phyloP scores from a whole-genome alignment of 805 yeast species.

The Candida namnaoensis region DNA sequence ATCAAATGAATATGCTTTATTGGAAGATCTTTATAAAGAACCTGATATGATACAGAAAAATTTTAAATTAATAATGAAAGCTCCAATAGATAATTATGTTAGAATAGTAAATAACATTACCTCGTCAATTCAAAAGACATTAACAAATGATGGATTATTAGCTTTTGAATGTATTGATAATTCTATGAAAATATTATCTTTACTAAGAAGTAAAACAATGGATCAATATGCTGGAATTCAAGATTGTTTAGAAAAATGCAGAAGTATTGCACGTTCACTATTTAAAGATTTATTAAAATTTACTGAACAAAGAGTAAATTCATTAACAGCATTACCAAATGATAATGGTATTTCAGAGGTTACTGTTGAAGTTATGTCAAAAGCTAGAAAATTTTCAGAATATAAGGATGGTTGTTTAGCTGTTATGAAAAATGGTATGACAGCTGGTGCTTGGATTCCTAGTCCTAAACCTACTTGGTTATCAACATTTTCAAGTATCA shows the following conservation, averaged over 20 bases:
- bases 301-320: slow-evolving; percentile 42
- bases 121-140: slow-evolving; percentile 28
- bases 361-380: slow-evolving; percentile 64
- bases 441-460: slow-evolving; percentile 65
- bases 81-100: slow-evolving; percentile 28
- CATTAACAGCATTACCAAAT: slow-evolving; percentile 41
- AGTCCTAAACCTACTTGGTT: slow-evolving; percentile 48
- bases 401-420: slow-evolving; percentile 42
- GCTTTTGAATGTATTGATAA: slow-evolving; percentile 53
- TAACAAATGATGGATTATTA: slow-evolving; percentile 40
- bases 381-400: slow-evolving; percentile 56
- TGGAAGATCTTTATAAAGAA: slow-evolving; percentile 31
- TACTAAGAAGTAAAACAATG: slow-evolving; percentile 19
- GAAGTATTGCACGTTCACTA: slow-evolving; percentile 26
- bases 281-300: slow-evolving; percentile 48
- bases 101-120: slow-evolving; percentile 29
- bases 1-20: slow-evolving; percentile 39
- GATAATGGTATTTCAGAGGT: slow-evolving; percentile 68
- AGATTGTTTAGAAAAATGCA: slow-evolving; percentile 16
- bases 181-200: slow-evolving; percentile 24
- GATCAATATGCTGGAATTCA: slow-evolving; percentile 10
- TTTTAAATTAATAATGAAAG: slow-evolving; percentile 23
- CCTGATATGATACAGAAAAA: slow-evolving; percentile 18
- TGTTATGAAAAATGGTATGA: slow-evolving; percentile 38
- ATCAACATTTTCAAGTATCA: slow-evolving; percentile 37